Conservation (phyloP, 805 yeast genomes). For the Ogataea paraovalis region DNA sequence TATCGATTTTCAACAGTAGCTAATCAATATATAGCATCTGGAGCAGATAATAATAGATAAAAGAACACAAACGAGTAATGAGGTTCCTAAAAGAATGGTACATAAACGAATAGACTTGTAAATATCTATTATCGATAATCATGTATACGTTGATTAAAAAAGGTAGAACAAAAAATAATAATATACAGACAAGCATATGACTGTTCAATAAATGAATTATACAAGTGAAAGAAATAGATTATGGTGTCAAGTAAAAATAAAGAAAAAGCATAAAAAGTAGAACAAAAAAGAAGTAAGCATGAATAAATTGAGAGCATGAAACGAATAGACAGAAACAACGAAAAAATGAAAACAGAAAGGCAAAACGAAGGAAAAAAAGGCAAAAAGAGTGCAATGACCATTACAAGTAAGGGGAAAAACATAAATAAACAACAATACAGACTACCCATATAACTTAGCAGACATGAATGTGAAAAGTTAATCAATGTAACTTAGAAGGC, state of each 20-base stretch:
- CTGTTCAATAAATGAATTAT: background rate
- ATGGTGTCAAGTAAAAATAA: background rate
- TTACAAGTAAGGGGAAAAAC: background rate
- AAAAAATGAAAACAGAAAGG: conserved; percentile 1
- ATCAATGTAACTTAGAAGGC: conserved; percentile 18
- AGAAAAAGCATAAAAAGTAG: background rate
- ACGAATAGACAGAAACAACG: too few species aligned
- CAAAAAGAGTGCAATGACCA: too few species aligned
- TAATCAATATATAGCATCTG: too few species aligned
- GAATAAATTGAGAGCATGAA: background rate
- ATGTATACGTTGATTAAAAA: background rate
- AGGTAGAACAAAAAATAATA: background rate
- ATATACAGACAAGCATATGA: background rate
- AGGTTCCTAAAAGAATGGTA: too few species aligned
- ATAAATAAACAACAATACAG: background rate
- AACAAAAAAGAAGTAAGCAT: background rate
- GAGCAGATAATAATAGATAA: too few species aligned
- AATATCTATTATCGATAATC: too few species aligned
- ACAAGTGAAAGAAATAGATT: background rate
- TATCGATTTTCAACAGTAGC: too few species aligned
- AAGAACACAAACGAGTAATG: too few species aligned
- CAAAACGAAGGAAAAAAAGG: background rate
- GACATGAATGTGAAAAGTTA: background rate
- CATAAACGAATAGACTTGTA: too few species aligned
- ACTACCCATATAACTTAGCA: too few species aligned